phyloP scores from a whole-genome alignment of 2,329 filamentous ascomycete genomes.

The Phoma sp. region DNA sequence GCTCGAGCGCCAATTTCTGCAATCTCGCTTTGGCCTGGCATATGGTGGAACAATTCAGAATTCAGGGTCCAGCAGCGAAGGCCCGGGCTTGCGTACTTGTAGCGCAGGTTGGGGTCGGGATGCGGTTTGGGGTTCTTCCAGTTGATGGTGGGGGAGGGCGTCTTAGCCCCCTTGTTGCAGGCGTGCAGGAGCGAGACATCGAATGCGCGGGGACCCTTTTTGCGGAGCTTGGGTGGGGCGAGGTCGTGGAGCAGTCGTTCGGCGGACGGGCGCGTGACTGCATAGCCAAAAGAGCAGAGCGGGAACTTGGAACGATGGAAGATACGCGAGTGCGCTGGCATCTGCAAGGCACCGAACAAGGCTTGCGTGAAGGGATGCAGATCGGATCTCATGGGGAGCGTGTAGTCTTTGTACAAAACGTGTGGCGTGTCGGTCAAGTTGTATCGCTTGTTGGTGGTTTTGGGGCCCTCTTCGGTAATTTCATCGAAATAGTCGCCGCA shows the following conservation, averaged over 20 bases:
- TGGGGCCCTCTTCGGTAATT: slow-evolving; percentile 40
- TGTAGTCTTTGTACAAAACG: slow-evolving; percentile 46
- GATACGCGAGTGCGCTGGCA: slow-evolving; percentile 47
- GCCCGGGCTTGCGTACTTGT: slow-evolving; percentile 43
- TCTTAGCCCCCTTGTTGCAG: slow-evolving; percentile 44
- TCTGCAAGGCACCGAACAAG: slow-evolving; percentile 44
- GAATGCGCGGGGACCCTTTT: slow-evolving; percentile 46
- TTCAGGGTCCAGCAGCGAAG: slow-evolving; percentile 53
- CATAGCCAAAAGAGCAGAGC: slow-evolving; percentile 55
- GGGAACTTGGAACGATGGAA: slow-evolving; percentile 52
- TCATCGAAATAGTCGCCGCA: slow-evolving; percentile 52
- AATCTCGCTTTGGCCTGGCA: slow-evolving; percentile 50
- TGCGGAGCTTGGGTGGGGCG: slow-evolving; percentile 40
- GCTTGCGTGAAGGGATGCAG: slow-evolving; percentile 50
- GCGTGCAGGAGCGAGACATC: slow-evolving; percentile 53
- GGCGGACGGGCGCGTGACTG: slow-evolving; percentile 50
- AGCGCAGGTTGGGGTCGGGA: slow-evolving; percentile 23
- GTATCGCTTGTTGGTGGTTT: slow-evolving; percentile 28
- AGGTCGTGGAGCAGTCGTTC: slow-evolving; percentile 49
- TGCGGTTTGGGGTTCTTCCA: slow-evolving; percentile 31
- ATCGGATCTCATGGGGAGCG: slow-evolving; percentile 43
- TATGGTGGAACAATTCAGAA: slow-evolving; percentile 55
- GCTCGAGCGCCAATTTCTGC: slow-evolving; percentile 39
- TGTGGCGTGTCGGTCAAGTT: slow-evolving; percentile 44
- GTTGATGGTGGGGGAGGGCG: slow-evolving; percentile 35